Conservation (phyloP, 2,329 filamentous ascomycete genomes). For the Trichoderma semiorbis region DNA sequence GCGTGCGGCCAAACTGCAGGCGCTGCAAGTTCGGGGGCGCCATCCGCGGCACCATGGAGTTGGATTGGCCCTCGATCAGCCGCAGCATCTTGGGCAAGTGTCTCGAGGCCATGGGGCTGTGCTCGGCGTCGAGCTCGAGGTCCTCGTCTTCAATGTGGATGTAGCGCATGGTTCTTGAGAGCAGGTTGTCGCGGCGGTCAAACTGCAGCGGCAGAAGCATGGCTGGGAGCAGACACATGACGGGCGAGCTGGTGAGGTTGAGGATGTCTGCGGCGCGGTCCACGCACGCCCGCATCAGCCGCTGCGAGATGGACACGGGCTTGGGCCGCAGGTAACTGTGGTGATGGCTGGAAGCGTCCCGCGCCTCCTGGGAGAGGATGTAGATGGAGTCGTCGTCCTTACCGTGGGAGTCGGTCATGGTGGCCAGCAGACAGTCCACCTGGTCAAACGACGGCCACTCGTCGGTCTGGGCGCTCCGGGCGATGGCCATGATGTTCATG, state of each 20-base stretch:
- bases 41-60: not conserved
- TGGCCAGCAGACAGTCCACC: not conserved
- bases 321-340: not conserved
- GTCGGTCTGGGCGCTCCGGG: not conserved
- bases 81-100: slow-evolving; percentile 8
- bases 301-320: slow-evolving; percentile 8
- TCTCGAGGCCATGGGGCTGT: not conserved
- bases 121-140: not conserved
- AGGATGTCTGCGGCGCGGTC: slow-evolving; percentile 2
- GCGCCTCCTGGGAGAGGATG: not conserved
- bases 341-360: not conserved
- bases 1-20: slow-evolving; percentile 7
- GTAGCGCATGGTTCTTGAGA: not conserved
- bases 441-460: not conserved
- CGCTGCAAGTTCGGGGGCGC: slow-evolving; percentile 10
- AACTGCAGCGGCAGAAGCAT: slow-evolving; percentile 10
- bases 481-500: slow-evolving; percentile 8
- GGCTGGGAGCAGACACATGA: slow-evolving; percentile 5
- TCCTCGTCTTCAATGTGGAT: not conserved
- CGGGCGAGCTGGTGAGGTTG: not conserved
- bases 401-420: not conserved
- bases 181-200: not conserved
- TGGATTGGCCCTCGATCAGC: slow-evolving; percentile 1
- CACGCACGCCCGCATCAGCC: slow-evolving; percentile 1
- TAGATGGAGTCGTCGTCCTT: not conserved